A percentile compares a stretch with the other conserved stretches of the same genome.
phyloP scores from a whole-genome alignment of 768 basidiomycete genomes.

The Guyanaporus albipodus region DNA sequence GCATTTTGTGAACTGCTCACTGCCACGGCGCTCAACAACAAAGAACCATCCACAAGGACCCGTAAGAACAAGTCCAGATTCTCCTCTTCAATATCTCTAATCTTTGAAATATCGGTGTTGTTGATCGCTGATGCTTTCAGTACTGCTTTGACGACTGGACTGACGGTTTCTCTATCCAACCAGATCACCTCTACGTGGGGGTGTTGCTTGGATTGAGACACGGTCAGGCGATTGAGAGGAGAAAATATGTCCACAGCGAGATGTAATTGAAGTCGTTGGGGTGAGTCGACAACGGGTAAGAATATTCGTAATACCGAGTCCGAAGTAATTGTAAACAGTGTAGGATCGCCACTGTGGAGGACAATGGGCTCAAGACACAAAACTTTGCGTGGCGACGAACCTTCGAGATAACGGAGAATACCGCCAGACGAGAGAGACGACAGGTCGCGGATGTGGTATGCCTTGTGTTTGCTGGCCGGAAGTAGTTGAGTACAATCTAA shows the following conservation, averaged over 20 bases:
- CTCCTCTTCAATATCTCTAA: constrained; percentile 64
- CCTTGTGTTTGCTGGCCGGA: constrained; percentile 64
- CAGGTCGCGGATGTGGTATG: constrained; percentile 70
- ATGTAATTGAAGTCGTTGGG: constrained; percentile 80
- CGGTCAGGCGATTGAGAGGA: constrained; percentile 44
- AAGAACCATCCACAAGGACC: constrained; percentile 67
- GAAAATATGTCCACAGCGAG: constrained; percentile 69
- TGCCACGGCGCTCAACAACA: constrained; percentile 67
- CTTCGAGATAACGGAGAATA: constrained; percentile 62
- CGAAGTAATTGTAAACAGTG: constrained; percentile 79
- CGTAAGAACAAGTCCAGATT: constrained; percentile 79
- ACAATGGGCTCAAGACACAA: constrained; percentile 1
- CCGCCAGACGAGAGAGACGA: constrained; percentile 71
- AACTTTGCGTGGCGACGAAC: constrained; percentile 34
- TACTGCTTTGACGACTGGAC: constrained; percentile 41
- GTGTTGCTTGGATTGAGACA: constrained; percentile 24
- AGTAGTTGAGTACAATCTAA: constrained; percentile 70
- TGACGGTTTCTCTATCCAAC: constrained; percentile 62
- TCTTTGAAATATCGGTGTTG: constrained; percentile 31
- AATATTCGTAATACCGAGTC: constrained; percentile 83
- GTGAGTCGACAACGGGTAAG: constrained; percentile 82
- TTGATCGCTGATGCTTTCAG: constrained; percentile 32
- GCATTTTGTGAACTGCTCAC: constrained; percentile 39
- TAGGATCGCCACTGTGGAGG: constrained; percentile 59
- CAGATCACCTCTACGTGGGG: constrained; percentile 57